Conservation (phyloP, 768 basidiomycete genomes). For the Lyophyllum atratum region DNA sequence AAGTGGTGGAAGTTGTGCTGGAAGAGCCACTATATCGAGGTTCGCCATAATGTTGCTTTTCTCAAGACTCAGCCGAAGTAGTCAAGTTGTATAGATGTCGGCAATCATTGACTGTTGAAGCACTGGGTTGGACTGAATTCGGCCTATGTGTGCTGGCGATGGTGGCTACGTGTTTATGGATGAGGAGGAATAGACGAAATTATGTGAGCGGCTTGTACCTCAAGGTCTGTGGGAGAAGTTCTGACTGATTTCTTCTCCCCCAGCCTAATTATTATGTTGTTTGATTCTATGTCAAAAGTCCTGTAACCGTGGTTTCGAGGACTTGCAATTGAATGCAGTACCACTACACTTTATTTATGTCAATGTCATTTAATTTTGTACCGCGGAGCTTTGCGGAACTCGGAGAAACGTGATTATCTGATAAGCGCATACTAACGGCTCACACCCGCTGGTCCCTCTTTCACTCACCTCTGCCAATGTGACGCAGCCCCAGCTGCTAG, state of each 20-base stretch:
- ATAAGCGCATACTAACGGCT: neutral
- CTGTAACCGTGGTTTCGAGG: too few species aligned
- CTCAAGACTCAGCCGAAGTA: neutral
- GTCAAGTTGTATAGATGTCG: slow-evolving; percentile 56
- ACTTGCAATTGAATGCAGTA: too few species aligned
- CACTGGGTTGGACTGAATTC: slow-evolving; percentile 77
- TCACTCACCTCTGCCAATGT: neutral
- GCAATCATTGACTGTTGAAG: slow-evolving; percentile 72
- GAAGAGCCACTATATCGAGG: slow-evolving; percentile 53
- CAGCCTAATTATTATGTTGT: slow-evolving; percentile 10
- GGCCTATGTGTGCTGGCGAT: slow-evolving; percentile 59
- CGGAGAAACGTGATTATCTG: neutral
- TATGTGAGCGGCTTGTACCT: slow-evolving; percentile 1
- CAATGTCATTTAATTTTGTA: too few species aligned
- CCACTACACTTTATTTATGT: too few species aligned
- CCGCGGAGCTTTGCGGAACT: neutral
- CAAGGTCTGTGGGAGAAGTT: too few species aligned
- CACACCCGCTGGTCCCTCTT: neutral
- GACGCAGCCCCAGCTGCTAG: neutral
- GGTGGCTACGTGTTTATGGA: slow-evolving; percentile 51
- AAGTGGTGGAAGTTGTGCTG: slow-evolving; percentile 58
- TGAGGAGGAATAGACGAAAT: slow-evolving; percentile 20
- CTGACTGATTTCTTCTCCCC: neutral
- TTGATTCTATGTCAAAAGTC: slow-evolving; percentile 1
- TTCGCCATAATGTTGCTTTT: slow-evolving; percentile 24